Percentiles rank a stretch among this genome's conserved stretches.
Evolutionary conservation across 2,329 filamentous ascomycete species (phyloP).

Genomic region (Aspergillus sp.): DNA sequence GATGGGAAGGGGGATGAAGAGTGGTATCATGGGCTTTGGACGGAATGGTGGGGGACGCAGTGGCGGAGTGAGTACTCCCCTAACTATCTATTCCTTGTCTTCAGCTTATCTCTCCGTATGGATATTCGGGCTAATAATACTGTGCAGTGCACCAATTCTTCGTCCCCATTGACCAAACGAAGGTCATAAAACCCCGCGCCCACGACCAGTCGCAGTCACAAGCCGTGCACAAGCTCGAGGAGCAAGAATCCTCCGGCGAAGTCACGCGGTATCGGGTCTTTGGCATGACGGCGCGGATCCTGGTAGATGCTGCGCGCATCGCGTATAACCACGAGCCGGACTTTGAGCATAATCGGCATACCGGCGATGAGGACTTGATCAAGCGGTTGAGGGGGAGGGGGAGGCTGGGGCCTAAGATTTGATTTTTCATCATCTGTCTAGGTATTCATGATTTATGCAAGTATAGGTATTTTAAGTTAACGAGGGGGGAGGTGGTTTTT

Average conservation of each 20-base stretch:
- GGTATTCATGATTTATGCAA: background rate
- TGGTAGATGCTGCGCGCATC: slow-evolving; percentile 82
- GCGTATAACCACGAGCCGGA: slow-evolving; percentile 81
- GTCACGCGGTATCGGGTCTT: slow-evolving; percentile 75
- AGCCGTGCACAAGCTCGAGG: slow-evolving; percentile 43
- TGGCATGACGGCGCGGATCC: slow-evolving; percentile 89
- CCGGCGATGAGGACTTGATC: slow-evolving; percentile 69
- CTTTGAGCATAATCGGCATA: slow-evolving; percentile 70
- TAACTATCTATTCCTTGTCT: background rate
- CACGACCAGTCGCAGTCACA: slow-evolving; percentile 43
- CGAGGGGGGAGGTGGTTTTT: too few species aligned
- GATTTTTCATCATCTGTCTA: background rate
- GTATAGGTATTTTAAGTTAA: too few species aligned
- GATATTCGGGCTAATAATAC: background rate
- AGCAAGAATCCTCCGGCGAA: slow-evolving; percentile 47
- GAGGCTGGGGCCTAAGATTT: slow-evolving; percentile 48
- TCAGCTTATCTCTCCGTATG: background rate
- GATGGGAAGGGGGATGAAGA: slow-evolving; percentile 37
- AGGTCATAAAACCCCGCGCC: slow-evolving; percentile 60
- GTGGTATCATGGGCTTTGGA: slow-evolving; percentile 88
- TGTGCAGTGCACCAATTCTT: slow-evolving; percentile 79
- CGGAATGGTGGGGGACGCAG: slow-evolving; percentile 70
- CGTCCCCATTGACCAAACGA: slow-evolving; percentile 74
- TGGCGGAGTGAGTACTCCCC: slow-evolving; percentile 60
- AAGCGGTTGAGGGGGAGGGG: slow-evolving; percentile 56